Evolutionary conservation across 306 rosid genomes (phyloP).

Genomic region (Albizia julibrissin): DNA sequence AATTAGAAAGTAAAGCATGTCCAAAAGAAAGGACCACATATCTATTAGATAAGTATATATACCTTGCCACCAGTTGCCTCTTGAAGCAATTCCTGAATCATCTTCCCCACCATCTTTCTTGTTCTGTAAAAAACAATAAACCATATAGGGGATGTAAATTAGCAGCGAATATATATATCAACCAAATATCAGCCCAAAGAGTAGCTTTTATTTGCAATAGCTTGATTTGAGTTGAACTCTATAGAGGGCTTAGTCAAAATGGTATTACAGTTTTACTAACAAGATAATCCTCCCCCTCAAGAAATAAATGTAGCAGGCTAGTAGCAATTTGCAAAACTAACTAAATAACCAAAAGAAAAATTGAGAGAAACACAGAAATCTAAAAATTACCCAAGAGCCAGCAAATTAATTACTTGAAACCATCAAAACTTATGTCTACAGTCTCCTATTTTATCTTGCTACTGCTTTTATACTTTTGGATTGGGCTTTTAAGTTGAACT

Average conservation of each 20-base stretch:
- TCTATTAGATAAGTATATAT: conserved; percentile 5
- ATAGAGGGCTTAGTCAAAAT: background rate
- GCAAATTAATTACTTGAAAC: background rate
- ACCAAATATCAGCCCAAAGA: background rate
- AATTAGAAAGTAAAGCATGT: conserved; percentile 5
- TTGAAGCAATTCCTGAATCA: conserved; percentile 76
- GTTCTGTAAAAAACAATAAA: conserved; percentile 38
- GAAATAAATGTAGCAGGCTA: background rate
- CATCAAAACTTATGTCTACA: background rate
- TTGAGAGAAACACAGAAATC: too few species aligned
- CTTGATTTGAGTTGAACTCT: background rate
- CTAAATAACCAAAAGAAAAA: background rate
- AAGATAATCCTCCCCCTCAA: background rate
- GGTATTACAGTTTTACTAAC: background rate
- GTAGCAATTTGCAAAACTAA: background rate
- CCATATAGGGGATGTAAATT: conserved; percentile 4
- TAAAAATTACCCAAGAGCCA: background rate
- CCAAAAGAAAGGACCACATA: background rate
- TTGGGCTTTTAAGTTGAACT: background rate
- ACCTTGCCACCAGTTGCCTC: conserved; percentile 99
- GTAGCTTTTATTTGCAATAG: background rate
- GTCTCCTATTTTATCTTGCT: background rate
- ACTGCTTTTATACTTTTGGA: background rate
- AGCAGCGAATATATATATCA: background rate
- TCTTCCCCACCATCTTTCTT: conserved; percentile 76